phyloP scores from a whole-genome alignment of 202 grass and related monocot species.

The Carex arenaria region DNA sequence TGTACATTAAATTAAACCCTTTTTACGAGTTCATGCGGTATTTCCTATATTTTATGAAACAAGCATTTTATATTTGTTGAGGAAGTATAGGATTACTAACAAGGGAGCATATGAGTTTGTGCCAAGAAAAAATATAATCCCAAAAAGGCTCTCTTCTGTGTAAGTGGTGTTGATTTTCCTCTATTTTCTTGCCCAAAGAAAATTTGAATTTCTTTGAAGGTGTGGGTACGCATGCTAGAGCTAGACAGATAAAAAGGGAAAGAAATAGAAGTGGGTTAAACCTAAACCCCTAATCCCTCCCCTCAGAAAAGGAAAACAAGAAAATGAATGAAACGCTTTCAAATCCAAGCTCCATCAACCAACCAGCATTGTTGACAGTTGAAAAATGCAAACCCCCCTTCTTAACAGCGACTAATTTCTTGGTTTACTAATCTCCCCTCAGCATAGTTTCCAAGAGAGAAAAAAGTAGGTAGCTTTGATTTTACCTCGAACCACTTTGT shows the following conservation, averaged over 20 bases:
- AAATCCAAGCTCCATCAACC: not conserved
- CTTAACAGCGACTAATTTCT: not conserved
- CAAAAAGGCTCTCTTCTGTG: not conserved
- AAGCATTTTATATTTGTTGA: not conserved
- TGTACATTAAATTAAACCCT: not conserved
- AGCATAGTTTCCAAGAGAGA: not conserved
- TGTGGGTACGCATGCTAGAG: not conserved
- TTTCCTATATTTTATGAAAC: not conserved
- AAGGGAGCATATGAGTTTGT: not conserved
- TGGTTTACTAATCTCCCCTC: not conserved
- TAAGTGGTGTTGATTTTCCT: not conserved
- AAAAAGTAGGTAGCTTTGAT: not conserved
- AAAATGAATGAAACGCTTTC: not conserved
- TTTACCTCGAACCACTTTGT: constrained; percentile 76
- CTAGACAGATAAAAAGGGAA: not conserved
- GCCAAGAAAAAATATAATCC: not conserved
- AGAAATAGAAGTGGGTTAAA: not conserved
- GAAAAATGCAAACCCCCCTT: not conserved
- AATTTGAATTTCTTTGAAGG: not conserved
- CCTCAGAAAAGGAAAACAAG: not conserved
- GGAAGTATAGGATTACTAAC: not conserved
- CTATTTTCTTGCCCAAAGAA: not conserved
- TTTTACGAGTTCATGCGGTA: not conserved
- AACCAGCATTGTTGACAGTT: not conserved
- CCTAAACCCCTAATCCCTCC: not conserved